Base-by-base conservation (phyloP, 1,139 yeast genomes). In the Zygosaccharomyces sapae region DNA sequence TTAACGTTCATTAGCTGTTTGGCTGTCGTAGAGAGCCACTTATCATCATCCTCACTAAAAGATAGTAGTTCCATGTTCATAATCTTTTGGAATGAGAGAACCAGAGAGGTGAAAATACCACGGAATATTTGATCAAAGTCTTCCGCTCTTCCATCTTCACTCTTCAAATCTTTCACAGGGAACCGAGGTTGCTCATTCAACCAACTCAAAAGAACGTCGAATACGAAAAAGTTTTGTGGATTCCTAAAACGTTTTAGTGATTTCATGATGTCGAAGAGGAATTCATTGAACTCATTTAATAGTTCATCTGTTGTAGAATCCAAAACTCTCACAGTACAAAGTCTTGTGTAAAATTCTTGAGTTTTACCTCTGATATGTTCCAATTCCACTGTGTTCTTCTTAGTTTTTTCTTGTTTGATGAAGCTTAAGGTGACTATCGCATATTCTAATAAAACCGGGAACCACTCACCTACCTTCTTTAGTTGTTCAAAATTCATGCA, bases 51-150 rank as follows among this genome's bases (percentile, higher is more conserved):
- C 41, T 71, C 77, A 1, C 66, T 56, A 2, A 79, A 57, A 7
- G 63, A 59, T 7, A 61, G 68, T 1, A 56, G 70, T 38, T 70
- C 63, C 29, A 69, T 68, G 22, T 66, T 65, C 46, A 71, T 64
- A 10, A 79, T 61, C 51, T 78, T 77, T 67, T 89, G 97, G 54
- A 85, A 76, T 0, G 84, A 74, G 36, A 89, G 73, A 47, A 89
- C 68, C 27, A 87, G 74, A 2, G 84, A 74, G 25, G 78, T 77
- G n/a, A 81, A 72, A 5, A 86, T 61, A 13, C 73, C 72, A 50
- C 84, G 72, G 51, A 80, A 71, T 1, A 67, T 57, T 5, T 50
- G 45, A 55, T 83, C 88, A 40, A 80, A 59, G 5, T 67, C 72
- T 38, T 70, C 72, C 3, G 77, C 55, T 0, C 67, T 51, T 12